Evolutionary conservation across 2,329 filamentous ascomycete genomes (phyloP).

Genomic region (Gremmenia infestans): DNA sequence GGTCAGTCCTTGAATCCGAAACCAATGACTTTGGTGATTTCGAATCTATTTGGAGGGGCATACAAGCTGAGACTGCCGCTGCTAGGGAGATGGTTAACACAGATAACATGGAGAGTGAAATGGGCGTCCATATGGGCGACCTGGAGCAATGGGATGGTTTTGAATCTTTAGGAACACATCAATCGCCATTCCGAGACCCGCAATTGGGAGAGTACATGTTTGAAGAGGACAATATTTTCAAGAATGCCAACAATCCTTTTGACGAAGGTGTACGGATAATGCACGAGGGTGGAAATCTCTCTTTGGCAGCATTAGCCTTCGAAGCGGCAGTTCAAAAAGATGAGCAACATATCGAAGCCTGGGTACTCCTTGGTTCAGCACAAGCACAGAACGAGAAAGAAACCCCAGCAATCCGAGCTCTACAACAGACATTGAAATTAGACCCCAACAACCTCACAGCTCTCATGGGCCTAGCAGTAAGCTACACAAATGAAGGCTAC

Average conservation of each 20-base stretch:
- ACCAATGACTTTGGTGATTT: slow-evolving; percentile 79
- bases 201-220: slow-evolving; percentile 88
- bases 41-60: slow-evolving; percentile 82
- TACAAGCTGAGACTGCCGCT: slow-evolving; percentile 69
- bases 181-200: slow-evolving; percentile 62
- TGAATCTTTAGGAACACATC: slow-evolving; percentile 63
- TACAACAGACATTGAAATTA: slow-evolving; percentile 84
- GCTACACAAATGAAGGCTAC: slow-evolving; percentile 98
- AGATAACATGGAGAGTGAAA: slow-evolving; percentile 49
- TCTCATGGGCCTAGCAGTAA: slow-evolving; percentile 92
- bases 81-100: slow-evolving; percentile 65
- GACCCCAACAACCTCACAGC: slow-evolving; percentile 84
- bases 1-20: slow-evolving; percentile 69
- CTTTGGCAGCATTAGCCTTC: slow-evolving; percentile 87
- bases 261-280: slow-evolving; percentile 92
- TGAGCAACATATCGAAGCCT: slow-evolving; percentile 81
- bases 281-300: slow-evolving; percentile 88
- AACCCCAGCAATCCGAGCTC: slow-evolving; percentile 85
- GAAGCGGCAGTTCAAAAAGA: slow-evolving; percentile 93
- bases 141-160: slow-evolving; percentile 76
- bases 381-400: slow-evolving; percentile 99
- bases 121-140: slow-evolving; percentile 64
- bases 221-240: slow-evolving; percentile 89
- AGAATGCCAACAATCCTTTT: slow-evolving; percentile 75
- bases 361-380: slow-evolving; percentile 85